A percentile compares a stretch with the other conserved stretches of the same genome.
Evolutionary conservation across 2,329 filamentous ascomycete genomes (phyloP).

Genomic region (Coleophoma crateriformis): DNA sequence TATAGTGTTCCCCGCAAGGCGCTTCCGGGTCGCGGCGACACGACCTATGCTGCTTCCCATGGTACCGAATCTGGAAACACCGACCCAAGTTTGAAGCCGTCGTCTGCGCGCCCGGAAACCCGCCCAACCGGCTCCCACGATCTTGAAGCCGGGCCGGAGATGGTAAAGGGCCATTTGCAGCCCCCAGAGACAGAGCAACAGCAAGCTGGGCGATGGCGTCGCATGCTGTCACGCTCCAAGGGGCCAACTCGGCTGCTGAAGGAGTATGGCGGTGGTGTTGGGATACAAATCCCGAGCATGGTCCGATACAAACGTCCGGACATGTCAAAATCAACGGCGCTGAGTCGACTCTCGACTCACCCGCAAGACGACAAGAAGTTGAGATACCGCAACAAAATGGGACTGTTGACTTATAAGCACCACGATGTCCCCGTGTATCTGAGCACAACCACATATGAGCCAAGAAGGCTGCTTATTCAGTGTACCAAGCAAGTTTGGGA

Average conservation of each 20-base stretch:
- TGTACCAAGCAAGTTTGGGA: constrained; percentile 8
- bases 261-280: background rate
- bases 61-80: background rate
- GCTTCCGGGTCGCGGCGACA: background rate
- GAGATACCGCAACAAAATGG: constrained; percentile 15
- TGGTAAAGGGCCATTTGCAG: background rate
- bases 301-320: background rate
- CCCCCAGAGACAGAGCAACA: background rate
- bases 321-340: background rate
- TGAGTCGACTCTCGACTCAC: background rate
- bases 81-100: background rate
- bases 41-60: background rate
- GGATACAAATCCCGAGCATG: background rate
- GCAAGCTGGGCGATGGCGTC: background rate
- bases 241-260: background rate
- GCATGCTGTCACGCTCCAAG: background rate
- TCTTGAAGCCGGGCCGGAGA: background rate
- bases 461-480: constrained; percentile 19
- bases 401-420: constrained; percentile 14
- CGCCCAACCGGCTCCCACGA: background rate
- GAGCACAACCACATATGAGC: constrained; percentile 17
- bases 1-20: background rate
- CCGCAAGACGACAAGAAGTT: background rate
- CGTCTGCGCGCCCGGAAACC: background rate
- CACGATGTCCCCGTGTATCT: constrained; percentile 21